Conservation (phyloP, 2,329 filamentous ascomycete species). For the Pleochaeta shiraiana region DNA sequence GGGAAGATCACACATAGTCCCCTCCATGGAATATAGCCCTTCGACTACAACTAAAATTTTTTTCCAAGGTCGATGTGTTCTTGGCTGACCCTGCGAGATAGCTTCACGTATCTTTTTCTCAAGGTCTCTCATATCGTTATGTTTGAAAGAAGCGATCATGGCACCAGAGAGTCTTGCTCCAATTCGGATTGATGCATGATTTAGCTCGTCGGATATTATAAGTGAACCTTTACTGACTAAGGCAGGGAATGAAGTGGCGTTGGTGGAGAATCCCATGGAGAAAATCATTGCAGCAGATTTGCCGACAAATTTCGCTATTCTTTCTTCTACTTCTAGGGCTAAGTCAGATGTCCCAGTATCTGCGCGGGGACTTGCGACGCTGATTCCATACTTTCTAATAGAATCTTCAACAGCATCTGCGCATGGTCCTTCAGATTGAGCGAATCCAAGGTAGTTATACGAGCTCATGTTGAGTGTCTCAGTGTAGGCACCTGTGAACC, state of each 20-base stretch:
- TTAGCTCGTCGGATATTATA: constrained; percentile 91
- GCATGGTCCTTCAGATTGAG: constrained; percentile 90
- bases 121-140: constrained; percentile 83
- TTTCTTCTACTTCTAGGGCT: constrained; percentile 68
- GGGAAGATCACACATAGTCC: constrained; percentile 95
- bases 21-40: constrained; percentile 98
- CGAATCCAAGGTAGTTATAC: constrained; percentile 98
- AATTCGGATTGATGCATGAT: constrained; percentile 93
- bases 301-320: constrained; percentile 79
- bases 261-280: constrained; percentile 98
- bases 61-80: constrained; percentile 98
- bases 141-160: constrained; percentile 90
- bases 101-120: constrained; percentile 73
- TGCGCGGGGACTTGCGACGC: constrained; percentile 55
- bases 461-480: constrained; percentile 98
- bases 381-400: constrained; percentile 69
- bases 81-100: constrained; percentile 90
- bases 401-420: constrained; percentile 79
- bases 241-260: constrained; percentile 79
- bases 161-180: constrained; percentile 86
- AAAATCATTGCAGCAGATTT: constrained; percentile 94
- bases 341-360: constrained; percentile 79
- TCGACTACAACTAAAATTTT: constrained; percentile 96
- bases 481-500: constrained; percentile 71
- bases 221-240: constrained; percentile 83